phyloP scores from a whole-genome alignment of 2,329 filamentous ascomycete species.

The Chaetomiaceae sp. region DNA sequence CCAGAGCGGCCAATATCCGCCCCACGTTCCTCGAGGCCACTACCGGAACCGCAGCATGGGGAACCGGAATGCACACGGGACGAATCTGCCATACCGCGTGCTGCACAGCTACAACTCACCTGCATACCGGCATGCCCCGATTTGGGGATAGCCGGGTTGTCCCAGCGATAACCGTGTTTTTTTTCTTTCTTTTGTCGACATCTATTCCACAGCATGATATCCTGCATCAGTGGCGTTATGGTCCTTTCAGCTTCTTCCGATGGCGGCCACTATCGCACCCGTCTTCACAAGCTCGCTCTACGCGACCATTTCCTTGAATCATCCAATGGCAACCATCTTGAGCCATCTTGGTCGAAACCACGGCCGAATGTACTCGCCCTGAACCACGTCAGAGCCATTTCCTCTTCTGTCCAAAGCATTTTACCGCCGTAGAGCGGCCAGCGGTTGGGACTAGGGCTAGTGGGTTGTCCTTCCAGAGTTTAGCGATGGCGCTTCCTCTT shows the following conservation, averaged over 20 bases:
- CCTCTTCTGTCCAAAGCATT: too few species aligned
- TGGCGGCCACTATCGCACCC: neutral
- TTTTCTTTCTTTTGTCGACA: neutral
- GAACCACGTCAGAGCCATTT: too few species aligned
- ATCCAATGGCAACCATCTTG: too few species aligned
- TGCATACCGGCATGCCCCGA: conserved; percentile 50
- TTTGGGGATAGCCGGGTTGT: conserved; percentile 49
- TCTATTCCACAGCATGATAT: conserved; percentile 1
- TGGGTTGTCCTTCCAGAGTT: neutral
- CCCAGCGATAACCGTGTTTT: neutral
- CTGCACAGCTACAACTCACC: conserved; percentile 58
- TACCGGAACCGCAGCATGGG: conserved; percentile 38
- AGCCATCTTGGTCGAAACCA: too few species aligned
- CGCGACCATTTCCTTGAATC: neutral
- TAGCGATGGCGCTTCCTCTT: neutral
- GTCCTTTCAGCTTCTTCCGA: neutral
- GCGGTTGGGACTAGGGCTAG: too few species aligned
- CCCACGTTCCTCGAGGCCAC: conserved; percentile 36
- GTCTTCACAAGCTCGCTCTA: neutral
- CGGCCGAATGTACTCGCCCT: too few species aligned
- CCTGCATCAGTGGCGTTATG: conserved; percentile 6
- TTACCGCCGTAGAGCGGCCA: too few species aligned
- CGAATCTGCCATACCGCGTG: conserved; percentile 43
- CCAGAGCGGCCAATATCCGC: conserved; percentile 32
- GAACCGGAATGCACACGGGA: conserved; percentile 24